Evolutionary conservation across 371 early-diverging fungal genomes (phyloP).

Genomic region (Saksenaea oblongispora): DNA sequence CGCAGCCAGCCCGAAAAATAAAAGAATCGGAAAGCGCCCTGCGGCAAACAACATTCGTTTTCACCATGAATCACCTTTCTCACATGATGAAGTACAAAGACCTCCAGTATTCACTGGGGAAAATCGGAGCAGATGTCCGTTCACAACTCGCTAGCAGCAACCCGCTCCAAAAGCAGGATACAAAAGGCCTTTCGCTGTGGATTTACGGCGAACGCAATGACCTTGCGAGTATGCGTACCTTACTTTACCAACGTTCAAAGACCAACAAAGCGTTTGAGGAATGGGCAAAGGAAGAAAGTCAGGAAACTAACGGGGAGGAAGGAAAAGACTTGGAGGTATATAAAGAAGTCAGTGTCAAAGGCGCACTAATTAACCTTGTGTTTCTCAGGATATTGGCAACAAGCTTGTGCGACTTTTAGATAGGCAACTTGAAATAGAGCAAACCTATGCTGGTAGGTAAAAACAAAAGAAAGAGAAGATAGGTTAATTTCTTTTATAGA

Average conservation of each 20-base stretch:
- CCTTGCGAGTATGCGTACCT: constrained; percentile 35
- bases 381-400: constrained; percentile 37
- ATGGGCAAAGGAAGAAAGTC: constrained; percentile 37
- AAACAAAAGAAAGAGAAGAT: neutral
- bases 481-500: constrained; percentile 10
- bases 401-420: constrained; percentile 30
- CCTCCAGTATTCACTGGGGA: constrained; percentile 45
- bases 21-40: neutral
- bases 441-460: constrained; percentile 38
- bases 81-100: constrained; percentile 44
- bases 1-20: neutral
- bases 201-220: constrained; percentile 47
- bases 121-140: constrained; percentile 40
- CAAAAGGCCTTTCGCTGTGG: constrained; percentile 40
- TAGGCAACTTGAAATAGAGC: constrained; percentile 40
- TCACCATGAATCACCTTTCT: neutral
- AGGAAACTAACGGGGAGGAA: constrained; percentile 25
- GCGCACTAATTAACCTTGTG: neutral
- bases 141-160: constrained; percentile 45
- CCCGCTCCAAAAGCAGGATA: constrained; percentile 47
- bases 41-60: neutral
- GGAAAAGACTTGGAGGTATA: constrained; percentile 38
- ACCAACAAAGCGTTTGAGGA: constrained; percentile 31
- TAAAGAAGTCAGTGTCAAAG: neutral
- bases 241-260: constrained; percentile 35